phyloP scores from a whole-genome alignment of 352 stramenopile genomes.

The Lagenidium giganteum region DNA sequence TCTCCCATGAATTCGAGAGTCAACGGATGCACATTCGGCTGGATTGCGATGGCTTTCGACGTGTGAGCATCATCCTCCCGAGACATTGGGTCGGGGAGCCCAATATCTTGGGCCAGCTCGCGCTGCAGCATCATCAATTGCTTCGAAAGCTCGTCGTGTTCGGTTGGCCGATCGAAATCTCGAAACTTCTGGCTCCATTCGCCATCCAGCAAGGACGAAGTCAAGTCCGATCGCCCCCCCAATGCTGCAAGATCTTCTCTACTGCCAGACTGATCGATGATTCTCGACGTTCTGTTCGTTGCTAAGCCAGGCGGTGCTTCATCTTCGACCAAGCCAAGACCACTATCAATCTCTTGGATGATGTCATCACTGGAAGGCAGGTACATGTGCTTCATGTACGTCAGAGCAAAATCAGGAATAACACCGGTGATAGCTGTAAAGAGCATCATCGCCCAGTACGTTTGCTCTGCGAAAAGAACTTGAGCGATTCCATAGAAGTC shows the following conservation, averaged over 20 bases:
- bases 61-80: conserved; percentile 50
- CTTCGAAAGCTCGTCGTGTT: conserved; percentile 60
- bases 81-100: conserved; percentile 33
- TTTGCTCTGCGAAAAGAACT: conserved; percentile 32
- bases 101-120: conserved; percentile 47
- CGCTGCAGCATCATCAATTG: conserved; percentile 43
- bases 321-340: conserved; percentile 38
- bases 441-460: conserved; percentile 45
- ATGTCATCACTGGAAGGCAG: conserved; percentile 65
- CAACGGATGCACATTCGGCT: conserved; percentile 48
- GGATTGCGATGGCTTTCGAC: conserved; percentile 32
- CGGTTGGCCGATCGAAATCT: conserved; percentile 49
- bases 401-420: conserved; percentile 38
- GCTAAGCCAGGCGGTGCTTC: too few relatives aligned
- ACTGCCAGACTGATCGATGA: too few relatives aligned
- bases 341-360: conserved; percentile 64
- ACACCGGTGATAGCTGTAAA: conserved; percentile 44
- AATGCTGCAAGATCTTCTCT: too few relatives aligned
- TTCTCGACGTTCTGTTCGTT: too few relatives aligned
- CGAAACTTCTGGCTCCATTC: conserved; percentile 63
- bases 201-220: conserved; percentile 30
- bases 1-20: conserved; percentile 72
- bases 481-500: conserved; percentile 47
- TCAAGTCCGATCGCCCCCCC: conserved; percentile 22
- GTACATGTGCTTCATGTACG: conserved; percentile 70